Conservation (phyloP, 1,284 basidiomycete species). For the Anthracocystis panici-leucophaei region DNA sequence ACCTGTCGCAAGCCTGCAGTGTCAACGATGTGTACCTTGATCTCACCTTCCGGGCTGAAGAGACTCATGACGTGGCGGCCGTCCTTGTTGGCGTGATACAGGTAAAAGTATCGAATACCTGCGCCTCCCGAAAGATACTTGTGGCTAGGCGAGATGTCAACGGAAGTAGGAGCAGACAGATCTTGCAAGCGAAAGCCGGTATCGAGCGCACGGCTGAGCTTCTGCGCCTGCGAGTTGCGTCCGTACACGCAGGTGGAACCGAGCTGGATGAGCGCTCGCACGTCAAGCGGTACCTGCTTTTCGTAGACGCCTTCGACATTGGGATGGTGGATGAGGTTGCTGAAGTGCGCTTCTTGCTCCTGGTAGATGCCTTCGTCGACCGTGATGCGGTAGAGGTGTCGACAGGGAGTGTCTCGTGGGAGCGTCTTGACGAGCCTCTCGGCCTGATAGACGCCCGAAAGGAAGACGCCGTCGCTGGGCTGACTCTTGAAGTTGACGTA, state of each 20-base stretch:
- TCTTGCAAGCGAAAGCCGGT: conserved; percentile 87
- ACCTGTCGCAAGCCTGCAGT: conserved; percentile 87
- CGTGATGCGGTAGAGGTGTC: conserved; percentile 84
- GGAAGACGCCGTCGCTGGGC: conserved; percentile 77
- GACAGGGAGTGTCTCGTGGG: conserved; percentile 82
- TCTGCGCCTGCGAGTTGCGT: conserved; percentile 73
- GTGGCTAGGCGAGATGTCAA: conserved; percentile 64
- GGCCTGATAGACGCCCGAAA: conserved; percentile 74
- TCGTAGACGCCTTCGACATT: conserved; percentile 97
- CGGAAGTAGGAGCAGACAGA: conserved; percentile 71
- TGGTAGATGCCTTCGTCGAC: conserved; percentile 87
- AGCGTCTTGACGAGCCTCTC: conserved; percentile 83
- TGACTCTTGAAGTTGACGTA: conserved; percentile 87
- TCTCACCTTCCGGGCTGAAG: conserved; percentile 78
- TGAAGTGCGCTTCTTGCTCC: conserved; percentile 88
- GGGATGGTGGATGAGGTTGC: conserved; percentile 90
- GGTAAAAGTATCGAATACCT: conserved; percentile 84
- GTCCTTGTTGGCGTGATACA: conserved; percentile 87
- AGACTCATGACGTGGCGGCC: conserved; percentile 90
- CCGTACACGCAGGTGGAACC: conserved; percentile 84
- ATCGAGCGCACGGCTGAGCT: conserved; percentile 85
- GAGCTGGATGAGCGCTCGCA: conserved; percentile 84
- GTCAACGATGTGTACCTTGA: conserved; percentile 85
- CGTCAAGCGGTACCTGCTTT: conserved; percentile 86
- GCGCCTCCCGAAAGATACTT: conserved; percentile 82